Evolutionary conservation across 768 basidiomycete species (phyloP).

Genomic region (Trametes villosa): DNA sequence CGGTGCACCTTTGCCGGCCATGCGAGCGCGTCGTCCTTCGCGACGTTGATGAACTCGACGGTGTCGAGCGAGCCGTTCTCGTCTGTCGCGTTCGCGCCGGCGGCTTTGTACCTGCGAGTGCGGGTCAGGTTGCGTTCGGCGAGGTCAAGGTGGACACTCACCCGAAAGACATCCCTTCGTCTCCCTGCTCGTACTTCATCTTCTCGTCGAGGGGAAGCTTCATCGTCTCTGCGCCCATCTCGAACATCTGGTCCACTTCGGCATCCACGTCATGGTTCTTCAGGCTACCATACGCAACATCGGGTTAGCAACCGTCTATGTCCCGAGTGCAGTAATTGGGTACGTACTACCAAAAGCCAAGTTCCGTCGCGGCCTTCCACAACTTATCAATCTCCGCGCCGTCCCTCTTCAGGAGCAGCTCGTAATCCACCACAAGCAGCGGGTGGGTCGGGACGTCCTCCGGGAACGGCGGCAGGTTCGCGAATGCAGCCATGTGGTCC

Average conservation of each 20-base stretch:
- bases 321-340: background rate
- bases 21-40: constrained; percentile 42
- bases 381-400: constrained; percentile 44
- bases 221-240: constrained; percentile 47
- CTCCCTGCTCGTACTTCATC: constrained; percentile 48
- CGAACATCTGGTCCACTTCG: constrained; percentile 45
- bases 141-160: background rate
- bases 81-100: constrained; percentile 39
- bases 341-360: constrained; percentile 61
- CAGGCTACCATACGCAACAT: constrained; percentile 33
- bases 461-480: constrained; percentile 46
- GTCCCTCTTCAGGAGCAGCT: constrained; percentile 41
- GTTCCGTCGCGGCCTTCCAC: constrained; percentile 52
- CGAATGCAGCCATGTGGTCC: constrained; percentile 6
- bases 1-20: constrained; percentile 37
- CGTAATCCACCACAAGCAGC: constrained; percentile 51
- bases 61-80: constrained; percentile 38
- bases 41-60: constrained; percentile 41
- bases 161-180: constrained; percentile 47
- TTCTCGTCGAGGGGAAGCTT: constrained; percentile 47
- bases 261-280: constrained; percentile 48
- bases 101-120: constrained; percentile 35
- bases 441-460: constrained; percentile 48
- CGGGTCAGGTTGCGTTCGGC: background rate
- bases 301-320: background rate